Evolutionary conservation across 768 basidiomycete genomes (phyloP), one percentile per base, ranked within the genome.

Genomic region (Mycena leptocephala): DNA sequence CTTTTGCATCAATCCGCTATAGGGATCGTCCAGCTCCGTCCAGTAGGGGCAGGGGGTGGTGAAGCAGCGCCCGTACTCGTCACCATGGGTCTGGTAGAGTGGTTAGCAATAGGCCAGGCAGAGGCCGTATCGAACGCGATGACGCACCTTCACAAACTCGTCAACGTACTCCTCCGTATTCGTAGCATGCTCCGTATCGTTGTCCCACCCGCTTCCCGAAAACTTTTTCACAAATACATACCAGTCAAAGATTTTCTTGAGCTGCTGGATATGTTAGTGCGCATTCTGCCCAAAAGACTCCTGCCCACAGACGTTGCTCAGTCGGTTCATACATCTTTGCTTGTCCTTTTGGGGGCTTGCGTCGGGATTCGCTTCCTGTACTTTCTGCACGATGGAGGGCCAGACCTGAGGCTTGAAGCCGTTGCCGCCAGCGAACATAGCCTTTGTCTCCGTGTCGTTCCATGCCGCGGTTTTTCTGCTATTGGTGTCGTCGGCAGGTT

Each of bases 101-200:
- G n/a, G n/a, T n/a, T n/a, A n/a, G n/a, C n/a, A n/a, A n/a, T n/a
- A n/a, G n/a, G n/a, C n/a, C n/a, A n/a, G n/a, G n/a, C n/a, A n/a
- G n/a, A n/a, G n/a, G n/a, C n/a, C n/a, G n/a, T n/a, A n/a, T n/a
- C n/a, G n/a, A n/a, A n/a, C n/a, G n/a, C 6, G 18, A 51, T 24
- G 26, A 67, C 56, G 26, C 72, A 74, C 65, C 58, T 53, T 26
- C 14, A 68, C 18, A 46, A 68, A 74, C 9, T 48, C 39, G 14
- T 55, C 26, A 3, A 66, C 20, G 22, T 43, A 35, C 3, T 58
- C 53, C 3, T 66, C 53, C 30, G 51, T 43, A 32, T 55, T 58
- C 7, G 72, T 74, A 0, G 35, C 43, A 6, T 67, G 53, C 72
- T 74, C 67, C 1, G 2, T 24, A 5, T 59, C 59, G 24, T 59